These are phyloP conservation scores for Sarocladium brachiariae DNA, from an alignment of 2,329 filamentous ascomycete species.

Conservation along the genomic window DNA sequence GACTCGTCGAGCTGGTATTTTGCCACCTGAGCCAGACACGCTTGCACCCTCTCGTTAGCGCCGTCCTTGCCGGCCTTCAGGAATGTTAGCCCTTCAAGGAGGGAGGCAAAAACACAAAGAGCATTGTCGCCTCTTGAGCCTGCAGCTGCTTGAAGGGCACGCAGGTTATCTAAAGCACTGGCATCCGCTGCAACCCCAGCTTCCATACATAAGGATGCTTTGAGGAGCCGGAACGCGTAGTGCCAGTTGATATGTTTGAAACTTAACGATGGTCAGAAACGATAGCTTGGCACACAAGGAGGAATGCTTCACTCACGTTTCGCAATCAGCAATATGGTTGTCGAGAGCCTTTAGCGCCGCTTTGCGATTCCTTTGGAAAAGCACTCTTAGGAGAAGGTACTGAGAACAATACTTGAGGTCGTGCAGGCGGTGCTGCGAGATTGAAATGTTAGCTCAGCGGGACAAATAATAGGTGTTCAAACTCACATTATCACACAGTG, in stretches of 20 bases:
- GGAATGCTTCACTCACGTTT: slow-evolving; percentile 41
- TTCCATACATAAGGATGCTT: slow-evolving; percentile 62
- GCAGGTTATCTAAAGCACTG: slow-evolving; percentile 62
- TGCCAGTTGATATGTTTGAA: slow-evolving; percentile 66
- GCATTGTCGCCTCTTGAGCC: slow-evolving; percentile 54
- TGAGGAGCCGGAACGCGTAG: slow-evolving; percentile 70
- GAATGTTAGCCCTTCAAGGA: slow-evolving; percentile 64
- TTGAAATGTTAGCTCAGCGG: slow-evolving; percentile 16
- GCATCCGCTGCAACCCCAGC: slow-evolving; percentile 53
- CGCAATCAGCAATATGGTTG: slow-evolving; percentile 59
- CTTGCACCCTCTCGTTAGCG: slow-evolving; percentile 62
- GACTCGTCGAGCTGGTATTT: slow-evolving; percentile 62
- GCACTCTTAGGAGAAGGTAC: slow-evolving; percentile 62
- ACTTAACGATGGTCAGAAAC: slow-evolving; percentile 24
- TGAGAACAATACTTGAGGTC: slow-evolving; percentile 75
- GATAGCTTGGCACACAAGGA: background rate
- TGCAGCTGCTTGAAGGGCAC: slow-evolving; percentile 53
- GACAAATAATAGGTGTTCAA: background rate
- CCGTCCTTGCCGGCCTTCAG: slow-evolving; percentile 59
- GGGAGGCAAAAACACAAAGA: slow-evolving; percentile 56
- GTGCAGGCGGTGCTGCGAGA: slow-evolving; percentile 29
- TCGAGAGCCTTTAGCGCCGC: slow-evolving; percentile 68
- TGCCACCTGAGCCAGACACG: slow-evolving; percentile 65
- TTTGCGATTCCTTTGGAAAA: slow-evolving; percentile 64
- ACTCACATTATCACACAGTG: slow-evolving; percentile 57